Evolutionary conservation across 2,329 filamentous ascomycete species (phyloP).

Genomic region (Juglanconis sp.): DNA sequence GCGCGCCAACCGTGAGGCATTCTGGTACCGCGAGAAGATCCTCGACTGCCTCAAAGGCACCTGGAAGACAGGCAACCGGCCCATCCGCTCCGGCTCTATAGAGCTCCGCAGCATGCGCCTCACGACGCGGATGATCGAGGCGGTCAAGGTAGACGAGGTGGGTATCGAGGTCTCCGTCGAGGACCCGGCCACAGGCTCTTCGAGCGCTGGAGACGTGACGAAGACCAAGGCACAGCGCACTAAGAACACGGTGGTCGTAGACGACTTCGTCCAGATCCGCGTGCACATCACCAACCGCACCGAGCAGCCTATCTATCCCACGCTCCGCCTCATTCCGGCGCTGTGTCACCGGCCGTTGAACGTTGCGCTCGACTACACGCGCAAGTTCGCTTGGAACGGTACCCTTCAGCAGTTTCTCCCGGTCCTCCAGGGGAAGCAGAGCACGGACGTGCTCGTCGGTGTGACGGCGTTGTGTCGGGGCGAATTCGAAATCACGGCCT

Average conservation of each 20-base stretch:
- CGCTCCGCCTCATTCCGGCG: constrained; percentile 74
- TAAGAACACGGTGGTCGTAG: constrained; percentile 37
- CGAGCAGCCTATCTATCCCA: constrained; percentile 61
- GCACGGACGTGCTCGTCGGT: constrained; percentile 62
- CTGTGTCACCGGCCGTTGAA: constrained; percentile 70
- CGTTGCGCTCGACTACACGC: constrained; percentile 75
- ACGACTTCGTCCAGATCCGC: constrained; percentile 66
- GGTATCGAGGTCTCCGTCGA: constrained; percentile 61
- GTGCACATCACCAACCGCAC: constrained; percentile 76
- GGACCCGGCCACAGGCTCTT: constrained; percentile 19
- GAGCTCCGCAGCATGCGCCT: constrained; percentile 76
- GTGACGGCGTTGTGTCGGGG: constrained; percentile 75
- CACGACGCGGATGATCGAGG: constrained; percentile 75
- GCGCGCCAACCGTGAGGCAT: constrained; percentile 73
- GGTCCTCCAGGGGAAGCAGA: constrained; percentile 55
- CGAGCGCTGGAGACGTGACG: constrained; percentile 6
- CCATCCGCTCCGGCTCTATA: constrained; percentile 60
- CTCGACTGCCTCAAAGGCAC: constrained; percentile 67
- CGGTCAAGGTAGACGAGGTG: constrained; percentile 76
- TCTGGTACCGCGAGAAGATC: constrained; percentile 86
- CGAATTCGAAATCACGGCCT: constrained; percentile 77
- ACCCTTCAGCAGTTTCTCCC: constrained; percentile 74
- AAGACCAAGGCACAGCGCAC: constrained; percentile 17
- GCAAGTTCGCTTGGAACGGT: constrained; percentile 82
- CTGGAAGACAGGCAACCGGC: constrained; percentile 61